Evolutionary conservation across 2,329 filamentous ascomycete species (phyloP), one percentile per base, ranked within the genome.

Genomic region (Pseudogymnoascus sp.): DNA sequence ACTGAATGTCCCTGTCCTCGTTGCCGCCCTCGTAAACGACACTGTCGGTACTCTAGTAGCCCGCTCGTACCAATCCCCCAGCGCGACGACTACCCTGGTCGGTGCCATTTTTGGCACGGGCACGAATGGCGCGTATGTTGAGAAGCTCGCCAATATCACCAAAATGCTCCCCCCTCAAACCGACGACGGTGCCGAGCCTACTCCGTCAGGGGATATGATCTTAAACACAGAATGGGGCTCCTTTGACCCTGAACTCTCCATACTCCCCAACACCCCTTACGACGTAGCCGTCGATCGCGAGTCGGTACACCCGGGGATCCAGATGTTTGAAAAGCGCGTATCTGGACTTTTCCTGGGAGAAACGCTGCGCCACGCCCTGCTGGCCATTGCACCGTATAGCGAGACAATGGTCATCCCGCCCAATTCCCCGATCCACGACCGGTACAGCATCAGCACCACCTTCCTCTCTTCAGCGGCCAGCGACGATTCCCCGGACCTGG

Each of bases 281-380:
- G 95, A 99, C 73, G 78, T 81, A 60, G 82, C 86, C 63, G 82
- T 99, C 24, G 93, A 99, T 75, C 78, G 80, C 63, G 85, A 88
- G 65, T 95, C 89, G 68, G 86, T 91, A 70, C 98, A 99, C 76
- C 93, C 93, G 0, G 95, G 95, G 26, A 86, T 96, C 66, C 95
- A 99, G 74, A 96, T 98, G 90, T 99, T 98, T 73, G 95, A 99
- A 80, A 99, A 99, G 83, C 89, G 93, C 59, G 89, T 99, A 14
- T 96, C 92, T 0, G 95, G 95, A 74, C 98, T 99, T 93, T 99
- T 98, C 79, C 77, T 99, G 59, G 95, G 95, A 62, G 95, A 99
- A 76, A 93, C 98, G 66, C 82, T 97, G 62, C 89, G 95, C 62
- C 82, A 91, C 50, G 87, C 88, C 14, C 78, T 97, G 22, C 75